Percentiles rank a stretch among this genome's conserved stretches.
Evolutionary conservation across 345 rosid species (phyloP).

Genomic region (Euphorbia peplus): DNA sequence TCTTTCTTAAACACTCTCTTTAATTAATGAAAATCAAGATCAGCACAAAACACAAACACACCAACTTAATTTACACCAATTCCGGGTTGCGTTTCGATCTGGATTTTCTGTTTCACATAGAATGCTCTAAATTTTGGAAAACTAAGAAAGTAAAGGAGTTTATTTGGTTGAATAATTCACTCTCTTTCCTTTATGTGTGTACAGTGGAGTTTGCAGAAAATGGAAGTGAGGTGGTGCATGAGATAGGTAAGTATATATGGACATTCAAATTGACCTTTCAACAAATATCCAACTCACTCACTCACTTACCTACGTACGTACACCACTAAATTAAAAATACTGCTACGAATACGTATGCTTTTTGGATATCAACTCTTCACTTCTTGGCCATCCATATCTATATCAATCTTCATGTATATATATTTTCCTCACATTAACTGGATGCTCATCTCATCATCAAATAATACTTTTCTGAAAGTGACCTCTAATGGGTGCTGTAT

Average conservation of each 20-base stretch:
- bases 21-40: too few species aligned
- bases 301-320: too few species aligned
- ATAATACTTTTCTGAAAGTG: too few species aligned
- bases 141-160: too few species aligned
- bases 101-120: slow-evolving; percentile 11
- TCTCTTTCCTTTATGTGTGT: slow-evolving; percentile 3
- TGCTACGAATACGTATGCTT: neutral
- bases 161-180: slow-evolving; percentile 14
- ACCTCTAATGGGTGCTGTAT: too few species aligned
- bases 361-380: neutral
- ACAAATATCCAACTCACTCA: slow-evolving; percentile 26
- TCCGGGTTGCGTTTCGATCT: slow-evolving; percentile 7
- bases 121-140: neutral
- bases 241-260: slow-evolving; percentile 35
- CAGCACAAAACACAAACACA: too few species aligned
- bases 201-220: slow-evolving; percentile 41
- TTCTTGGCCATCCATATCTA: too few species aligned
- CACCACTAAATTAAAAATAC: too few species aligned
- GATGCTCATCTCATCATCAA: too few species aligned
- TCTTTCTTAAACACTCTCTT: too few species aligned
- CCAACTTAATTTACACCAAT: neutral
- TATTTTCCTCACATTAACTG: too few species aligned
- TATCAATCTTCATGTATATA: too few species aligned
- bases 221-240: slow-evolving; percentile 37
- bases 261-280: slow-evolving; percentile 43